phyloP scores from a whole-genome alignment of 2,329 filamentous ascomycete genomes.

The Venturia carpophila region DNA sequence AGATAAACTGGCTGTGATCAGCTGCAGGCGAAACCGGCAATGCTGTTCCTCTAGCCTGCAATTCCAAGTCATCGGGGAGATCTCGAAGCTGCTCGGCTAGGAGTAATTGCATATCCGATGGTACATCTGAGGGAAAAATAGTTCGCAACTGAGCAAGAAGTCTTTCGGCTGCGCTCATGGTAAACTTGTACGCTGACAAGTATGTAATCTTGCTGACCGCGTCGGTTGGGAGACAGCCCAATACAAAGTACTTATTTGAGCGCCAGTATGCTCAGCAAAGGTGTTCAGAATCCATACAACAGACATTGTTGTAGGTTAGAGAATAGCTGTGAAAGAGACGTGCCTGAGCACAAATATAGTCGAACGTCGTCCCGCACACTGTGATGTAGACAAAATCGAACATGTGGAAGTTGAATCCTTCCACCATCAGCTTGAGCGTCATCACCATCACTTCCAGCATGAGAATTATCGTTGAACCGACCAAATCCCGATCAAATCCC shows the following conservation, averaged over 20 bases:
- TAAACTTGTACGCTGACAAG: background rate
- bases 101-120: background rate
- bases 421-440: no score
- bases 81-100: background rate
- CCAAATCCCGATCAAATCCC: no score
- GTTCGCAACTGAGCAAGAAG: background rate
- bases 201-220: background rate
- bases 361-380: background rate
- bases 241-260: background rate
- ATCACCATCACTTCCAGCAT: no score
- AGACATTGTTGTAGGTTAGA: background rate
- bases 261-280: background rate
- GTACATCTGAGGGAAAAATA: background rate
- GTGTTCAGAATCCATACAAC: background rate
- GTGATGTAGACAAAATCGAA: background rate
- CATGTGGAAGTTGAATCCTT: no score
- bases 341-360: background rate
- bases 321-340: background rate
- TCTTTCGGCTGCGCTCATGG: background rate
- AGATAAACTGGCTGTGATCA: background rate
- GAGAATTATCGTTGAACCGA: no score
- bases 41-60: background rate
- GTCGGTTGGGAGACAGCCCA: background rate
- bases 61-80: background rate
- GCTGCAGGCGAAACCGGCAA: background rate